Evolutionary conservation across 129 eudicot species (phyloP).

Genomic region (sunflower (Helianthus annuus)): HanXRQr2.0-SUNRISE NC_035434.2:59216061-59216560

Average conservation of each 20-base stretch:
- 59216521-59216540: constrained; percentile 71
- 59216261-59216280: no score
- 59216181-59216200: no score
- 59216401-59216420: constrained; percentile 89
- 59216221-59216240: no score
- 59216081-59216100: no score
- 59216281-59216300: constrained; percentile 50
- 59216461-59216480: constrained; percentile 68
- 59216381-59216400: constrained; percentile 64
- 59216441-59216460: constrained; percentile 40
- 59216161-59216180: no score
- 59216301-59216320: constrained; percentile 76
- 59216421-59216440: constrained; percentile 58
- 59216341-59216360: constrained; percentile 91
- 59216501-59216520: constrained; percentile 89
- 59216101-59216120: no score
- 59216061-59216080: no score
- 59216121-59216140: no score
- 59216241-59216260: no score
- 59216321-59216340: constrained; percentile 60
- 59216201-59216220: no score
- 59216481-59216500: constrained; percentile 88
- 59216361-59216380: constrained; percentile 88
- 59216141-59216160: no score
- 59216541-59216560: constrained; percentile 73